phyloP scores from a whole-genome alignment of 345 rosid species.

The Sonneratia caseolaris region DNA sequence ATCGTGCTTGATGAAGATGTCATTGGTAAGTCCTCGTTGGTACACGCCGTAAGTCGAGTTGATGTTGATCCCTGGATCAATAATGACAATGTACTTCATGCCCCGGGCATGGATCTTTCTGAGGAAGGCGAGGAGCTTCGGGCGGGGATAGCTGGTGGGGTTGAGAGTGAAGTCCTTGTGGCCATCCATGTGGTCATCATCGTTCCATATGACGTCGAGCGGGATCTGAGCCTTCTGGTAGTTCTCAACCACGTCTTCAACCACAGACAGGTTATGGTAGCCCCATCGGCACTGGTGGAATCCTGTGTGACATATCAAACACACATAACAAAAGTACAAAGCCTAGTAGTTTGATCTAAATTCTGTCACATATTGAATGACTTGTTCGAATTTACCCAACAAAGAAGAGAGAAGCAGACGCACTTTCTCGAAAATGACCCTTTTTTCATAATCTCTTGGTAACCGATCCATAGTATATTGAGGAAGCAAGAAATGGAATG shows the following conservation, averaged over 20 bases:
- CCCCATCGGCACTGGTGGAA: constrained; percentile 99
- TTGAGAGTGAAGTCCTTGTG: constrained; percentile 92
- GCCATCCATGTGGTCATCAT: constrained; percentile 96
- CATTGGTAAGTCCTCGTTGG: constrained; percentile 69
- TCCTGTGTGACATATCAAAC: constrained; percentile 38
- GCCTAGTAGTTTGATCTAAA: neutral
- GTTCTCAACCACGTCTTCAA: constrained; percentile 87
- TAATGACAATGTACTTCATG: constrained; percentile 85
- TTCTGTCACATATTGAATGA: neutral
- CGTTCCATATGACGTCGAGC: constrained; percentile 92
- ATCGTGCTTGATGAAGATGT: constrained; percentile 80
- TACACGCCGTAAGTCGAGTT: constrained; percentile 69
- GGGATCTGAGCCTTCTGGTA: constrained; percentile 82
- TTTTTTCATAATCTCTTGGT: no score
- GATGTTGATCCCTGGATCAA: constrained; percentile 71
- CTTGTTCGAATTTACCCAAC: neutral
- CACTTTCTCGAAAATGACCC: no score
- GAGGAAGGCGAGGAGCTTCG: constrained; percentile 69
- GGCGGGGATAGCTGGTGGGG: constrained; percentile 55
- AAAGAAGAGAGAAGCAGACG: no score
- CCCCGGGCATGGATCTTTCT: constrained; percentile 71
- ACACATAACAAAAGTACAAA: neutral
- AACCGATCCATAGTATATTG: no score
- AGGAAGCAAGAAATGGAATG: no score
- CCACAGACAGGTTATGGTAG: constrained; percentile 82